Evolutionary conservation across 2,329 filamentous ascomycete species (phyloP).

Genomic region (Celoporthe dispersa): DNA sequence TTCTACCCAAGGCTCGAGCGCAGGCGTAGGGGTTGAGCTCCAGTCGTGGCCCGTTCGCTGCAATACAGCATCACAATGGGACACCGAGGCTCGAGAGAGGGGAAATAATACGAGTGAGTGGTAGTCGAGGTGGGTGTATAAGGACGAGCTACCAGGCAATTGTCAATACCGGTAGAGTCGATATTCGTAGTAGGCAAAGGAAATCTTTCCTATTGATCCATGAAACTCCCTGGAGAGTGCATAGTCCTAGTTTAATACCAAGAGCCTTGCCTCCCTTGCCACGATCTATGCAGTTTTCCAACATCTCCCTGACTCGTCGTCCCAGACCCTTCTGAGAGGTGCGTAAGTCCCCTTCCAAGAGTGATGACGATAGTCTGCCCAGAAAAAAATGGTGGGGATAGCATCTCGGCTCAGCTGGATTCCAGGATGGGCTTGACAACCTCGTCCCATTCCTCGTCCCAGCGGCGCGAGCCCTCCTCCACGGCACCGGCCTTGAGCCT

Average conservation of each 20-base stretch:
- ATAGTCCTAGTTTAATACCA: not conserved
- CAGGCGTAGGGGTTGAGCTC: not conserved
- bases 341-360: not conserved
- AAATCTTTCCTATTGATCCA: not conserved
- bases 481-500: constrained; percentile 70
- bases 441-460: constrained; percentile 92
- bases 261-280: not conserved
- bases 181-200: not conserved
- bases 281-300: not conserved
- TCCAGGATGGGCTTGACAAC: constrained; percentile 76
- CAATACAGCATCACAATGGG: not conserved
- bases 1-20: not conserved
- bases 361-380: not conserved
- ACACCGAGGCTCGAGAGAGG: not conserved
- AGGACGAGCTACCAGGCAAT: not conserved
- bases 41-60: not conserved
- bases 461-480: constrained; percentile 75
- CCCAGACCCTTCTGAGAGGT: not conserved
- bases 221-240: not conserved
- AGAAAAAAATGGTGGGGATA: not conserved
- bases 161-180: not conserved
- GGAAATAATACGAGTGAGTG: not conserved
- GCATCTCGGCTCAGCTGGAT: constrained; percentile 33
- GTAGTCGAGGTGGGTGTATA: not conserved
- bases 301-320: not conserved